These are phyloP conservation scores for Rhipidocladum racemiflorum DNA, from an alignment of 176 grass and related monocot genomes.

Conservation along the genomic window DNA sequence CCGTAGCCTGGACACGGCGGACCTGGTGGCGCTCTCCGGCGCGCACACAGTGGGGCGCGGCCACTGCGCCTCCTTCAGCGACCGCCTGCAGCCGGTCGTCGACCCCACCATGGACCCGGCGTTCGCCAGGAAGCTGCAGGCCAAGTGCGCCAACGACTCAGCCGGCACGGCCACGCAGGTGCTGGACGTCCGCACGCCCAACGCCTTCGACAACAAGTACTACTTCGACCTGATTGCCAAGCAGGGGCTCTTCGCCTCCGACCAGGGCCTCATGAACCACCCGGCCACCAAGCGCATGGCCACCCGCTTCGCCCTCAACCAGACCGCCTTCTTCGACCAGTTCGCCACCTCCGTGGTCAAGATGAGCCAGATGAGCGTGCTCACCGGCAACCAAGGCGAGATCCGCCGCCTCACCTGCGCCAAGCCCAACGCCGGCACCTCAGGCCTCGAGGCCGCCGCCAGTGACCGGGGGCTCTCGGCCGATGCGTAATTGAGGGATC, in stretches of 20 bases:
- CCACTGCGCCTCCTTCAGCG: slow-evolving; percentile 40
- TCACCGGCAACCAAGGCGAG: slow-evolving; percentile 44
- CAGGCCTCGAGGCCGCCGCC: background rate
- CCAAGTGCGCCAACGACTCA: slow-evolving; percentile 22
- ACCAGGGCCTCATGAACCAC: slow-evolving; percentile 41
- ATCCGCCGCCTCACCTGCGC: slow-evolving; percentile 35
- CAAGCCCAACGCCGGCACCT: background rate
- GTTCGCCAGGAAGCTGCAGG: background rate
- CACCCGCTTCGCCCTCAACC: slow-evolving; percentile 26
- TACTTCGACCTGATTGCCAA: slow-evolving; percentile 40
- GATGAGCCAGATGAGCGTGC: slow-evolving; percentile 43
- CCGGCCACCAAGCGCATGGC: slow-evolving; percentile 13
- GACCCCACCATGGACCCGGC: slow-evolving; percentile 23
- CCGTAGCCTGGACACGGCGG: slow-evolving; percentile 16
- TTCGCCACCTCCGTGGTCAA: slow-evolving; percentile 43
- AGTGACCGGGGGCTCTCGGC: background rate
- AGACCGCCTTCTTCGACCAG: slow-evolving; percentile 45
- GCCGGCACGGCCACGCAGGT: background rate
- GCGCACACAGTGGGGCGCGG: slow-evolving; percentile 54
- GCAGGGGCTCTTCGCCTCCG: slow-evolving; percentile 43
- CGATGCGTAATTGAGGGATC: background rate
- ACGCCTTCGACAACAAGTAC: slow-evolving; percentile 62
- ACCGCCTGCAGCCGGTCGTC: slow-evolving; percentile 9
- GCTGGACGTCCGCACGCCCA: slow-evolving; percentile 34
- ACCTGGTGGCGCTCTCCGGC: slow-evolving; percentile 62